phyloP scores from a whole-genome alignment of 805 yeast genomes.

The Suhomyces prunicola region DNA sequence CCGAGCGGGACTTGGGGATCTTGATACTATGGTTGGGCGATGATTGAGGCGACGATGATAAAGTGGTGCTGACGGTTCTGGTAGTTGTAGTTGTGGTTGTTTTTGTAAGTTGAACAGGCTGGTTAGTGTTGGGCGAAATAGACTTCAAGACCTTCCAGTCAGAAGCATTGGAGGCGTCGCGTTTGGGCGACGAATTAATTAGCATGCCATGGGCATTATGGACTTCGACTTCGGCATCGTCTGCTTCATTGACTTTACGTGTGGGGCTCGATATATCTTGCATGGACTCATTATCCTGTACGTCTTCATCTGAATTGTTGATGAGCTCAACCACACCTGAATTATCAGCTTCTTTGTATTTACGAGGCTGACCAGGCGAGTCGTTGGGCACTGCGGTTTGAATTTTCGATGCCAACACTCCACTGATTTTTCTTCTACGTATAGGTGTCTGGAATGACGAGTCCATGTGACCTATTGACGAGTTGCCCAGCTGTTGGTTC shows the following conservation, averaged over 20 bases:
- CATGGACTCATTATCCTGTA: conserved; percentile 12
- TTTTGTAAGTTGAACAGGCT: conserved; percentile 39
- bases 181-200: conserved; percentile 19
- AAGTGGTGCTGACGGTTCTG: conserved; percentile 44
- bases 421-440: conserved; percentile 61
- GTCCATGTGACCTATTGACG: conserved; percentile 30
- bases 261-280: conserved; percentile 18
- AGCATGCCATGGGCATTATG: conserved; percentile 10
- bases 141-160: conserved; percentile 43
- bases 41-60: conserved; percentile 33
- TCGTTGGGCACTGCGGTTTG: conserved; percentile 83
- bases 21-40: conserved; percentile 20
- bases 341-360: conserved; percentile 39
- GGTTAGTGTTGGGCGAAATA: conserved; percentile 30
- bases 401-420: conserved; percentile 64
- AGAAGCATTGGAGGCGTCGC: conserved; percentile 20
- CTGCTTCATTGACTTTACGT: conserved; percentile 5
- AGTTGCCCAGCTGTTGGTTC: conserved; percentile 30
- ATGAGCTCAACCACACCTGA: conserved; percentile 36
- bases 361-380: conserved; percentile 97
- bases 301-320: conserved; percentile 47
- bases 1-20: conserved; percentile 24
- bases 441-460: conserved; percentile 70
- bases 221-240: conserved; percentile 12
- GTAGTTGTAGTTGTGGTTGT: conserved; percentile 49